A percentile compares a stretch with the other conserved stretches of the same genome.
Evolutionary conservation across 768 basidiomycete genomes (phyloP).

Genomic region (Pleurotus citrinopileatus): DNA sequence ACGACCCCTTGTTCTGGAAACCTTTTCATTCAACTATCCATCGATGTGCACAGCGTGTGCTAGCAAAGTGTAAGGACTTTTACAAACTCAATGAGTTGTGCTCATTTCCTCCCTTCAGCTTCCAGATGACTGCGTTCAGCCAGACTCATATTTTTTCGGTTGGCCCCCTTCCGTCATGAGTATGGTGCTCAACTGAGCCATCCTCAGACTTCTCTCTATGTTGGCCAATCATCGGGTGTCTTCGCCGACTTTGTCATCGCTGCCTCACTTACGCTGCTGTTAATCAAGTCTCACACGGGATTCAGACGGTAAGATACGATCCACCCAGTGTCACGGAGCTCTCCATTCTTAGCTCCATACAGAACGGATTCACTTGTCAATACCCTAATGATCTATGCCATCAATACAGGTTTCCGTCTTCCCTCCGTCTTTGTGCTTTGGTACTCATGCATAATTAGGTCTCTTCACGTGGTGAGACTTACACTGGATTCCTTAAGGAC

Average conservation of each 20-base stretch:
- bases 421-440: not conserved
- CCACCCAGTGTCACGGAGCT: no score
- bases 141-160: not conserved
- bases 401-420: slow-evolving; percentile 31
- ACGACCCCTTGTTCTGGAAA: not conserved
- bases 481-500: no score
- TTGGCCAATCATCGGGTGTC: not conserved
- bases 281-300: not conserved
- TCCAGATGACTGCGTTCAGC: not conserved
- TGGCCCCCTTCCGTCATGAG: not conserved
- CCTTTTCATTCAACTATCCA: not conserved
- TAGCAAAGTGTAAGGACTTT: not conserved
- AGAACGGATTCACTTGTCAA: slow-evolving; percentile 30
- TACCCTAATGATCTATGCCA: slow-evolving; percentile 27
- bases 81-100: not conserved
- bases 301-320: not conserved
- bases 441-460: not conserved
- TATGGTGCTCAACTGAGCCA: not conserved
- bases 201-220: not conserved
- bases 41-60: not conserved
- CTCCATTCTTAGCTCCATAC: not conserved
- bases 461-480: not conserved
- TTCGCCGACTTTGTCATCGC: not conserved
- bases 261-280: not conserved
- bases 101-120: no score